A percentile compares a stretch with the other conserved stretches of the same genome.
These are phyloP conservation scores for Chlorella sorokiniana DNA, from an alignment of 139 green algal species.

Conservation along the genomic window DNA sequence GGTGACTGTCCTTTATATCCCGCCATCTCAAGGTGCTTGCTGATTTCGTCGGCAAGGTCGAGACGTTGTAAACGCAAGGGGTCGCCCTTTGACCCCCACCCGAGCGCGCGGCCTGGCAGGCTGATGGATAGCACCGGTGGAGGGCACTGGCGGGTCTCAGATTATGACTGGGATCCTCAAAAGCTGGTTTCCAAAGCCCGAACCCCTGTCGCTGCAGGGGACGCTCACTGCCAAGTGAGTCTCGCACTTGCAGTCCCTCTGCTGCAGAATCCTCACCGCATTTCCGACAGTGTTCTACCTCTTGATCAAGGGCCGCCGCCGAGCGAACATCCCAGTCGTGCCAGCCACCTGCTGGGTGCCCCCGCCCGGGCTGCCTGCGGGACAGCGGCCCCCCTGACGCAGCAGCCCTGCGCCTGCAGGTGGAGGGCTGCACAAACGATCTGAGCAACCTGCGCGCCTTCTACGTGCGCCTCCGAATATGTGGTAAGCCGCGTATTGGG, in stretches of 20 bases:
- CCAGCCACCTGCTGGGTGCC: not conserved
- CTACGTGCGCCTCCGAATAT: not conserved
- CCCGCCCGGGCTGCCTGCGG: too few relatives aligned
- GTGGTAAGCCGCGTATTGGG: not conserved
- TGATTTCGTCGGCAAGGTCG: too few relatives aligned
- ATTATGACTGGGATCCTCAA: not conserved
- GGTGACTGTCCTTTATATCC: too few relatives aligned
- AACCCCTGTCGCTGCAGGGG: too few relatives aligned
- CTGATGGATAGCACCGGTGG: not conserved
- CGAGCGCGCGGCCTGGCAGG: not conserved
- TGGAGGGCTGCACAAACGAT: not conserved
- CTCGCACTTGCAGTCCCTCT: too few relatives aligned
- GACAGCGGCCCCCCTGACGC: not conserved
- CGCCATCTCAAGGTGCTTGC: too few relatives aligned
- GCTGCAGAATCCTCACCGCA: too few relatives aligned
- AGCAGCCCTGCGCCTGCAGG: not conserved
- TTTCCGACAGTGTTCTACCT: too few relatives aligned
- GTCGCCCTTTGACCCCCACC: not conserved
- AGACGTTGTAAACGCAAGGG: too few relatives aligned
- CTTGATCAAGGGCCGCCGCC: too few relatives aligned
- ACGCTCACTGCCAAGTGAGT: too few relatives aligned
- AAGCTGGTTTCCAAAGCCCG: not conserved
- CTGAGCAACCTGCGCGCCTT: not conserved
- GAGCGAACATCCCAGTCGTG: too few relatives aligned
- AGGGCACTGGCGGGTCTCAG: not conserved